phyloP scores from a whole-genome alignment of 257 asterid species.

The Primulina eburnea region DNA sequence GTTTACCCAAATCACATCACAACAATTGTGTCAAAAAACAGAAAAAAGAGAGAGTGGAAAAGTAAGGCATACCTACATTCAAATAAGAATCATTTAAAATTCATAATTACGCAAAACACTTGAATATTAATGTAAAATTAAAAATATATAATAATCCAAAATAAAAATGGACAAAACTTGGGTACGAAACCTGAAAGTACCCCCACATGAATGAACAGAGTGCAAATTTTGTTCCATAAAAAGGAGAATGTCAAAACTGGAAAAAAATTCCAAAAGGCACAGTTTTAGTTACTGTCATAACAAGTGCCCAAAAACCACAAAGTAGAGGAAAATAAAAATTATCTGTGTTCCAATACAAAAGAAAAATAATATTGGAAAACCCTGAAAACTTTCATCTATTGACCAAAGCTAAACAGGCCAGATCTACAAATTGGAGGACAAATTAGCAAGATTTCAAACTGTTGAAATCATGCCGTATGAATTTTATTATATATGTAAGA shows the following conservation, averaged over 20 bases:
- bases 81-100: too few species aligned
- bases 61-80: neutral
- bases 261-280: neutral
- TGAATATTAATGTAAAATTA: neutral
- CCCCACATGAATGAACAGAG: neutral
- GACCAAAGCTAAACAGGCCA: constrained; percentile 18
- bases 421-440: constrained; percentile 21
- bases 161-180: neutral
- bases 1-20: neutral
- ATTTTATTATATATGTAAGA: neutral
- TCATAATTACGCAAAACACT: neutral
- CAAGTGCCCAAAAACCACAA: neutral
- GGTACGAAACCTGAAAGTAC: neutral
- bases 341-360: neutral
- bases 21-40: too few species aligned
- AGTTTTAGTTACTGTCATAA: neutral
- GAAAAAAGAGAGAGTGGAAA: neutral
- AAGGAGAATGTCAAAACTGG: neutral
- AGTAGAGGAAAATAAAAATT: neutral
- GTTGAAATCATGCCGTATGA: neutral
- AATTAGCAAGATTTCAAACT: constrained; percentile 14
- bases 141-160: neutral
- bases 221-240: neutral
- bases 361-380: neutral
- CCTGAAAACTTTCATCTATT: constrained; percentile 1